These are phyloP conservation scores for Iris macrosiphon DNA, from an alignment of 106 monocot species.

Conservation along the genomic window DNA sequence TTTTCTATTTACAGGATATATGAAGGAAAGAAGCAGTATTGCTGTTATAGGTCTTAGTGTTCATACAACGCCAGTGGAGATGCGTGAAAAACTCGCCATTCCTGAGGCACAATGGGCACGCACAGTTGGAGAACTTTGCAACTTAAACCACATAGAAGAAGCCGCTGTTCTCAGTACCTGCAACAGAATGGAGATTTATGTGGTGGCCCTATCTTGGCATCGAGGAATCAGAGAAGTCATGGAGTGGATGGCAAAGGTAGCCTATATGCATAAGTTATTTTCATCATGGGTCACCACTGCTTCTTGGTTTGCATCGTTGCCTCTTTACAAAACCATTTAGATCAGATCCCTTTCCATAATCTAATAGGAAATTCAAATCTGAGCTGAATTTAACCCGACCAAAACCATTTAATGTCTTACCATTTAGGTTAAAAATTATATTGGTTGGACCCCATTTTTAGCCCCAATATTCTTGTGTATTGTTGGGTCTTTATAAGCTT, in stretches of 20 bases:
- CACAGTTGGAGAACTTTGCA: slow-evolving; percentile 61
- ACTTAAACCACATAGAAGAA: slow-evolving; percentile 77
- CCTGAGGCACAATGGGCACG: slow-evolving; percentile 79
- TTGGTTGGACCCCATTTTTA: too few relatives aligned
- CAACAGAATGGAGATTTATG: slow-evolving; percentile 84
- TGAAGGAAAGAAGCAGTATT: slow-evolving; percentile 74
- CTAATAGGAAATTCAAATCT: too few relatives aligned
- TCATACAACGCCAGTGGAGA: slow-evolving; percentile 77
- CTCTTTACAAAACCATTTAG: background rate
- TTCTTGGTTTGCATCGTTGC: background rate
- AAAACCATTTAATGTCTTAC: too few relatives aligned
- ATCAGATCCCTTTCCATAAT: too few relatives aligned
- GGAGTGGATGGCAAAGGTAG: slow-evolving; percentile 86
- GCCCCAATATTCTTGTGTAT: too few relatives aligned
- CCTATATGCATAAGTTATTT: background rate
- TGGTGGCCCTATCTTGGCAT: slow-evolving; percentile 79
- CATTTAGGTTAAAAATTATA: too few relatives aligned
- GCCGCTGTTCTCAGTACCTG: slow-evolving; percentile 88
- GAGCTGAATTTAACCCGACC: too few relatives aligned
- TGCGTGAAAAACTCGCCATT: slow-evolving; percentile 84
- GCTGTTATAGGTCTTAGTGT: slow-evolving; percentile 72
- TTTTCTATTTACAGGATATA: too few relatives aligned
- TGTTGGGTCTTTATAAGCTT: background rate
- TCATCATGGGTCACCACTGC: too few relatives aligned
- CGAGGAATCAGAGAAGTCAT: slow-evolving; percentile 73